A percentile compares a stretch with the other conserved stretches of the same genome.
phyloP scores from a whole-genome alignment of 176 grass and related monocot species.

The Eremochloa ophiuroides region DNA sequence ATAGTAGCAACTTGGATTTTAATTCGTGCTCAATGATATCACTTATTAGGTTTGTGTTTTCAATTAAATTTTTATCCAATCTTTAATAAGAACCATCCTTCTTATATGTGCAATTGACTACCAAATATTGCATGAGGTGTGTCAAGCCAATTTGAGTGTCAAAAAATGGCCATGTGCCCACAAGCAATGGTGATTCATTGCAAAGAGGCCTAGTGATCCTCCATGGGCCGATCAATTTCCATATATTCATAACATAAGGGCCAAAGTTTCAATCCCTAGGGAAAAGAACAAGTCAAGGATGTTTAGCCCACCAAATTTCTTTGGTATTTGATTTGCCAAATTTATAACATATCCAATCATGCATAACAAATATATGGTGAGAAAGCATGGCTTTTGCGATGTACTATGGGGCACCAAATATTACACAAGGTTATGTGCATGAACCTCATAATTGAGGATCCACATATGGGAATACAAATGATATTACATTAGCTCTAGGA shows the following conservation, averaged over 20 bases:
- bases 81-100: background rate
- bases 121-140: too few relatives aligned
- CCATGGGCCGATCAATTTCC: too few relatives aligned
- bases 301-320: background rate
- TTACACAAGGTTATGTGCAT: background rate
- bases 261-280: background rate
- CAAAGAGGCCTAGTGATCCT: too few relatives aligned
- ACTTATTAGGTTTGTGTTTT: background rate
- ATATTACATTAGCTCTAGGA: background rate
- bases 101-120: too few relatives aligned
- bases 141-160: too few relatives aligned
- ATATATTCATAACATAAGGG: background rate
- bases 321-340: background rate
- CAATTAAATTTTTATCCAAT: background rate
- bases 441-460: background rate
- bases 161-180: too few relatives aligned
- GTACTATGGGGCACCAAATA: background rate
- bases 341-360: background rate
- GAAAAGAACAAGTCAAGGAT: background rate
- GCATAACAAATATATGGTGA: background rate
- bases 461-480: background rate
- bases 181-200: too few relatives aligned
- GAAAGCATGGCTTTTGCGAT: background rate
- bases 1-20: background rate
- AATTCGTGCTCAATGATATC: background rate